Conservation (phyloP, 208 protist genomes). For the Blechomonas ayalai region DNA sequence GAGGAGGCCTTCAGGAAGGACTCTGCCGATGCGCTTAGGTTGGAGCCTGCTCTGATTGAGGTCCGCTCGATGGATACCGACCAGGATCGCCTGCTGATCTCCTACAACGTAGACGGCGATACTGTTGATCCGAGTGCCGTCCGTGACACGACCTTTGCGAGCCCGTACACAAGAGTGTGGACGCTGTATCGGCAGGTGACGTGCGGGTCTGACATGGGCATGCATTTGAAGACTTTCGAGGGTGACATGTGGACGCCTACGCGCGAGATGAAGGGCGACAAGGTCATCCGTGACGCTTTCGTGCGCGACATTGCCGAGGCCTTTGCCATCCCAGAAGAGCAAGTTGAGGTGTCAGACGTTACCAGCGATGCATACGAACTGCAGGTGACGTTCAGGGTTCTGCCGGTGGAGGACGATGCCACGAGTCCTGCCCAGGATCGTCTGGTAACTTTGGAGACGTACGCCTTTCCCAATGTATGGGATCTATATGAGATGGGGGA, state of each 20-base stretch:
- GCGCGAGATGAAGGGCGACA: slow-evolving; percentile 6
- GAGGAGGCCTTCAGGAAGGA: slow-evolving; percentile 43
- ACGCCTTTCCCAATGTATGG: slow-evolving; percentile 34
- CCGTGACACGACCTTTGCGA: too few relatives aligned
- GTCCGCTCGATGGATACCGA: slow-evolving; percentile 25
- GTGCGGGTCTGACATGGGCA: too few relatives aligned
- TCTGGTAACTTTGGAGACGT: slow-evolving; percentile 12
- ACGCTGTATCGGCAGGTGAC: slow-evolving; percentile 26
- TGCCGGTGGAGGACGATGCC: slow-evolving; percentile 12
- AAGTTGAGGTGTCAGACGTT: background rate
- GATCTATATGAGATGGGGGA: slow-evolving; percentile 29
- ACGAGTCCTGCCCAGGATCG: slow-evolving; percentile 8
- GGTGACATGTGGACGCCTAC: slow-evolving; percentile 20
- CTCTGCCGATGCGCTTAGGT: slow-evolving; percentile 22
- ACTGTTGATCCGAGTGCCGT: too few relatives aligned
- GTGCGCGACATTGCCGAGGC: slow-evolving; percentile 19
- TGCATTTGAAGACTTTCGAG: slow-evolving; percentile 22
- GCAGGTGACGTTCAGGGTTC: slow-evolving; percentile 26
- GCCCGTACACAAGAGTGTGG: slow-evolving; percentile 38
- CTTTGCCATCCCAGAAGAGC: slow-evolving; percentile 6
- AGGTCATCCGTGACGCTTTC: slow-evolving; percentile 33
- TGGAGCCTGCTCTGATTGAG: slow-evolving; percentile 14
- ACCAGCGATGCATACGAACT: slow-evolving; percentile 8
- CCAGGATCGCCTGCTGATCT: slow-evolving; percentile 28
- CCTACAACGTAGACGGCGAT: slow-evolving; percentile 30